Conservation (phyloP, 2,329 filamentous ascomycete species). For the Colletotrichum brevisporum region DNA sequence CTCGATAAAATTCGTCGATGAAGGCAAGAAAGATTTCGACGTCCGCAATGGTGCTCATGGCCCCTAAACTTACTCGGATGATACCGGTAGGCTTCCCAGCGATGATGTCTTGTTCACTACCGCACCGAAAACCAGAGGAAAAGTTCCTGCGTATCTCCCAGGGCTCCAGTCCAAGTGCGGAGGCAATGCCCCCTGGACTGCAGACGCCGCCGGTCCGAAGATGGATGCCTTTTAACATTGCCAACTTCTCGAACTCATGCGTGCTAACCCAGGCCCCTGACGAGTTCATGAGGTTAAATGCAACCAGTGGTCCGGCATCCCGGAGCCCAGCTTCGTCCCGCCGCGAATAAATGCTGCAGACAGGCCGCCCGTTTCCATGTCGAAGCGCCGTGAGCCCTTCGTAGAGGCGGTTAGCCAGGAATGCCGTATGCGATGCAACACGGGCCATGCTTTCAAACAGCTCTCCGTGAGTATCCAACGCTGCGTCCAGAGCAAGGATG, state of each 20-base stretch:
- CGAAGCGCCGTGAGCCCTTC: slow-evolving; percentile 69
- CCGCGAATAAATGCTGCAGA: slow-evolving; percentile 77
- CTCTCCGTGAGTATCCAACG: slow-evolving; percentile 76
- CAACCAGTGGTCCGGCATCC: slow-evolving; percentile 79
- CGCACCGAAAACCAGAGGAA: slow-evolving; percentile 86
- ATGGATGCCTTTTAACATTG: slow-evolving; percentile 83
- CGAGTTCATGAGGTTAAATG: slow-evolving; percentile 84
- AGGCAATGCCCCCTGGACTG: slow-evolving; percentile 89
- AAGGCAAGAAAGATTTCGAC: slow-evolving; percentile 81
- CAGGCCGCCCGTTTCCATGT: slow-evolving; percentile 77
- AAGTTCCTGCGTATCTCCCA: slow-evolving; percentile 91
- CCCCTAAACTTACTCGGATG: slow-evolving; percentile 87
- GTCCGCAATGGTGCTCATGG: slow-evolving; percentile 87
- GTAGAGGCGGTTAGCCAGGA: slow-evolving; percentile 72
- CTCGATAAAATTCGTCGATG: slow-evolving; percentile 76
- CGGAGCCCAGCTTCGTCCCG: slow-evolving; percentile 11
- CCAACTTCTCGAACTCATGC: slow-evolving; percentile 88
- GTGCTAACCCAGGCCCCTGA: slow-evolving; percentile 83
- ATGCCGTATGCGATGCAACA: slow-evolving; percentile 79
- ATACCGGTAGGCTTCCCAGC: slow-evolving; percentile 90
- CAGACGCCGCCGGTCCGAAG: slow-evolving; percentile 91
- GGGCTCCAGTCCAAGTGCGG: slow-evolving; percentile 78
- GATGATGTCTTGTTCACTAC: slow-evolving; percentile 84
- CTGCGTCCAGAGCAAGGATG: slow-evolving; percentile 85
- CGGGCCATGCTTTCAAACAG: slow-evolving; percentile 80